A percentile compares a stretch with the other conserved stretches of the same genome.
Conservation (phyloP, 2,329 filamentous ascomycete genomes). For the Pseudogymnoascus sp. region DNA sequence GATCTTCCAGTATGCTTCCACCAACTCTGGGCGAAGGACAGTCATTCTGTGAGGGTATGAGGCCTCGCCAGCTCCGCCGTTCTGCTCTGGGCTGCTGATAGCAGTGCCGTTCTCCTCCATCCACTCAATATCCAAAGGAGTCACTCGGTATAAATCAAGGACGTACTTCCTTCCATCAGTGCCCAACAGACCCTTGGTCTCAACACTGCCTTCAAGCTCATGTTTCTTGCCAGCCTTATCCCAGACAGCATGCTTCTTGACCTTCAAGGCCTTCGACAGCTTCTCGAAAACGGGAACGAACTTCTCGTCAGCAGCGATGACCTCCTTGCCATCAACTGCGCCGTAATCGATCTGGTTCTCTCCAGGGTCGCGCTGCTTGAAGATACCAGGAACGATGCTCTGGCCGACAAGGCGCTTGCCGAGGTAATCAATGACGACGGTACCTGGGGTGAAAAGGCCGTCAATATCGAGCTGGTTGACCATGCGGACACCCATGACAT, state of each 20-base stretch:
- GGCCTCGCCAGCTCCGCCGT: constrained; percentile 20
- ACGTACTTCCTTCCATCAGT: constrained; percentile 96
- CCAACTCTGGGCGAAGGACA: constrained; percentile 79
- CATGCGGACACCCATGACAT: constrained; percentile 85
- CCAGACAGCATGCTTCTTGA: constrained; percentile 96
- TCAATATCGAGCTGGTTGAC: constrained; percentile 97
- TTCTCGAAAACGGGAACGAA: constrained; percentile 81
- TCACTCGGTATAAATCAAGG: constrained; percentile 91
- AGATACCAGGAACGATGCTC: constrained; percentile 96
- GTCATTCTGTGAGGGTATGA: constrained; percentile 93
- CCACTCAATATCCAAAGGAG: constrained; percentile 85
- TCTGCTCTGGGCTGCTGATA: constrained; percentile 28
- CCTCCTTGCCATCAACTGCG: constrained; percentile 92
- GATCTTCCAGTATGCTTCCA: constrained; percentile 74
- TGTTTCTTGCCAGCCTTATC: constrained; percentile 89
- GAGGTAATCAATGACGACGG: constrained; percentile 92
- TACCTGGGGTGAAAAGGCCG: constrained; percentile 89
- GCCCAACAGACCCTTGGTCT: constrained; percentile 95
- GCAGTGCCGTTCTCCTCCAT: constrained; percentile 65
- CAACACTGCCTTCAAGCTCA: constrained; percentile 88
- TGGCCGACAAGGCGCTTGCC: constrained; percentile 96
- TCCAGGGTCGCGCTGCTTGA: constrained; percentile 94
- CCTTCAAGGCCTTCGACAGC: constrained; percentile 79
- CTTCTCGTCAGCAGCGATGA: constrained; percentile 81
- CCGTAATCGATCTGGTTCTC: constrained; percentile 99